Conservation (phyloP, 192 early-diverging fungal genomes). For the Backusella australiensis region DNA sequence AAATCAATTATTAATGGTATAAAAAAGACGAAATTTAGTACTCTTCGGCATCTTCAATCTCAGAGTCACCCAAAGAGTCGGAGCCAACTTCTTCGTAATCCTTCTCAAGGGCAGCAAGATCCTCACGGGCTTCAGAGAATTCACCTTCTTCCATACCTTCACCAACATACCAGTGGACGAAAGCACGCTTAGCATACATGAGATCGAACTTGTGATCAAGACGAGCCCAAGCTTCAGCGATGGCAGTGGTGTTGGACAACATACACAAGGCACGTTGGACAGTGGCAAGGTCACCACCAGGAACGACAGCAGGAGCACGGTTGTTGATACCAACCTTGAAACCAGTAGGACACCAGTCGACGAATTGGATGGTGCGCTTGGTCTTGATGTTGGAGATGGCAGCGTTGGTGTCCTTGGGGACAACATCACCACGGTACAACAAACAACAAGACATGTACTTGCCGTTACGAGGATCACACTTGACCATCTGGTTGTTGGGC, state of each 20-base stretch:
- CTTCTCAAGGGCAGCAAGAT: constrained; percentile 96
- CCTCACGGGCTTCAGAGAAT: constrained; percentile 96
- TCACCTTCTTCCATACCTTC: constrained; percentile 98
- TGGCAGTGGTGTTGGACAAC: constrained; percentile 88
- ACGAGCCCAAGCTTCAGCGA: constrained; percentile 89
- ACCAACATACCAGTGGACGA: constrained; percentile 94
- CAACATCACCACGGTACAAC: constrained; percentile 79
- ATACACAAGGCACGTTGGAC: constrained; percentile 84
- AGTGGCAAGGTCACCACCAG: constrained; percentile 77
- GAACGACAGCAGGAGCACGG: constrained; percentile 53
- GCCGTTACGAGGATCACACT: constrained; percentile 90
- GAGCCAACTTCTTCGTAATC: constrained; percentile 96
- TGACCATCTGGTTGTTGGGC: constrained; percentile 95
- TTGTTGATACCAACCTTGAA: constrained; percentile 70
- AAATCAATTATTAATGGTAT: neutral
- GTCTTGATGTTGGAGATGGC: constrained; percentile 63
- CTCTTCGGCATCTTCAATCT: constrained; percentile 58
- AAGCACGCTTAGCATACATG: constrained; percentile 91
- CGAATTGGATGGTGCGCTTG: constrained; percentile 74
- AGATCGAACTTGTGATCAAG: constrained; percentile 84
- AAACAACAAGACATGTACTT: constrained; percentile 88
- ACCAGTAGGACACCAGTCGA: constrained; percentile 97
- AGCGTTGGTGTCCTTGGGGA: constrained; percentile 77
- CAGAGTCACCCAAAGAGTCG: constrained; percentile 85
- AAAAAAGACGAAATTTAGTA: constrained; percentile 20